Conservation (phyloP, 495 filamentous ascomycete genomes). For the Hapsidospora chrysogenum region DNA sequence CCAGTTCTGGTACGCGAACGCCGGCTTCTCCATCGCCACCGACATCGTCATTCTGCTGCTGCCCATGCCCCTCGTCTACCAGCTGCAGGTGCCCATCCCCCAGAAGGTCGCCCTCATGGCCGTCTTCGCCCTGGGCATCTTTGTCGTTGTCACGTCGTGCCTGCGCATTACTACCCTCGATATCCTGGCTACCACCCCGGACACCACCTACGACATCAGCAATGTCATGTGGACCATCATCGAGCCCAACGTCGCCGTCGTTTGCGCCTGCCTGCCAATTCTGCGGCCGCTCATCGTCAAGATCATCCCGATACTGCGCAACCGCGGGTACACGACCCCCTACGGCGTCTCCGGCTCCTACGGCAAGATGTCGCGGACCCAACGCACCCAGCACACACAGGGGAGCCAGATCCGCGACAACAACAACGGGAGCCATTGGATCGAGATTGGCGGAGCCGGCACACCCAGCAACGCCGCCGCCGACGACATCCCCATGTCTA, state of each 20-base stretch:
- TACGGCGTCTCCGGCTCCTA: neutral
- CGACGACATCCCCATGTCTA: neutral
- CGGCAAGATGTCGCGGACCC: neutral
- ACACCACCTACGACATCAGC: conserved; percentile 10
- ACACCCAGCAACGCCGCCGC: neutral
- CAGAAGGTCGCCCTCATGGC: conserved; percentile 19
- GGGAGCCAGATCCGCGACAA: too few relatives aligned
- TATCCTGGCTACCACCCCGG: neutral
- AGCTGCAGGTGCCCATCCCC: conserved; percentile 10
- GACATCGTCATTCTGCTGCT: conserved; percentile 20
- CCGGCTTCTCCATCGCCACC: conserved; percentile 23
- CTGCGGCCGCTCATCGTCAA: neutral
- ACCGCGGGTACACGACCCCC: neutral
- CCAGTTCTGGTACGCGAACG: conserved; percentile 9
- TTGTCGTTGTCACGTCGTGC: conserved; percentile 2
- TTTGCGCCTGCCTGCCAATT: conserved; percentile 29
- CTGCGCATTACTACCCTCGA: neutral
- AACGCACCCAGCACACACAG: neutral
- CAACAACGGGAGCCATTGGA: too few relatives aligned
- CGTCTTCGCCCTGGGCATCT: conserved; percentile 19
- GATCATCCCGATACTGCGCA: neutral
- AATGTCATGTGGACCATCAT: conserved; percentile 29
- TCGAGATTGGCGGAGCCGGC: too few relatives aligned
- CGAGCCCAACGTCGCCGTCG: conserved; percentile 26
- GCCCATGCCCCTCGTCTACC: conserved; percentile 17